Conservation (phyloP, 2,329 filamentous ascomycete genomes). For the Aspergillus ochraceus region DNA sequence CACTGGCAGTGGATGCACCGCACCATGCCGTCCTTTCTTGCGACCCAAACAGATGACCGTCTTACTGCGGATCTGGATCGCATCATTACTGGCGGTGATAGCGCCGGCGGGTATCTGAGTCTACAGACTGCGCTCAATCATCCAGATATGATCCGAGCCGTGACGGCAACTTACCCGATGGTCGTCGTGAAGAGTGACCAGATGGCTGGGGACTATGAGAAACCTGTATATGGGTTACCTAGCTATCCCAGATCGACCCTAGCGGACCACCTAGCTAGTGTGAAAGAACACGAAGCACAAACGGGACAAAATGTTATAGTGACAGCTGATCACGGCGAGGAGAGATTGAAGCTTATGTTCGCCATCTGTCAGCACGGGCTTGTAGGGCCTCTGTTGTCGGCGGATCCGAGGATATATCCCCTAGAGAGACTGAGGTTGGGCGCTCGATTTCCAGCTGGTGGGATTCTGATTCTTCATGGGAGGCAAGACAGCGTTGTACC, state of each 20-base stretch:
- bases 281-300: too few species aligned
- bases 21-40: not conserved
- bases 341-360: not conserved
- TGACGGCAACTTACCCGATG: not conserved
- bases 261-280: too few species aligned
- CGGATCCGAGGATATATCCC: not conserved
- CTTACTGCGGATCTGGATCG: not conserved
- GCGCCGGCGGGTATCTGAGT: not conserved
- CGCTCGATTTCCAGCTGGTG: not conserved
- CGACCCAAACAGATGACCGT: not conserved
- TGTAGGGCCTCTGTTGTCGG: not conserved
- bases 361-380: not conserved
- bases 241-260: not conserved
- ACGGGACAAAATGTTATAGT: too few species aligned
- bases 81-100: not conserved
- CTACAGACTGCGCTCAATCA: not conserved
- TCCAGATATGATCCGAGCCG: not conserved
- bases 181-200: not conserved
- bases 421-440: not conserved
- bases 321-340: too few species aligned
- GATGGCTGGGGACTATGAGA: too few species aligned
- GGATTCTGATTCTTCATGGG: not conserved
- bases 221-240: not conserved
- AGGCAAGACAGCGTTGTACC: not conserved
- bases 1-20: not conserved